phyloP scores from a whole-genome alignment of 1,139 yeast species.

The Protomyces arabidopsidicola region DNA sequence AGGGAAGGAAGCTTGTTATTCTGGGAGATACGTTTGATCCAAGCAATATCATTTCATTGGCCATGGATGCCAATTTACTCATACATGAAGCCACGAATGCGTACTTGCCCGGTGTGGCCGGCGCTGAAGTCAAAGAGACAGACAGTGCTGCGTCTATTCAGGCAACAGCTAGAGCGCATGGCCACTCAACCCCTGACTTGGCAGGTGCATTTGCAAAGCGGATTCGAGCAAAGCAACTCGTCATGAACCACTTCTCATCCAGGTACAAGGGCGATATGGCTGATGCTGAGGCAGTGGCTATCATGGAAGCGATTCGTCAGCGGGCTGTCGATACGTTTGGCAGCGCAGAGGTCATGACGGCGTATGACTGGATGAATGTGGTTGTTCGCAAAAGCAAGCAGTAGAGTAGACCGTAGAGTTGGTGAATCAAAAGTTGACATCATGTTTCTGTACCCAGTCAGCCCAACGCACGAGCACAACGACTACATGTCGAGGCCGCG shows the following conservation, averaged over 20 bases:
- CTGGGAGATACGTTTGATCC: slow-evolving; percentile 27
- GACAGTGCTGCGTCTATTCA: slow-evolving; percentile 11
- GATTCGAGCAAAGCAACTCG: background rate
- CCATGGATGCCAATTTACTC: slow-evolving; percentile 5
- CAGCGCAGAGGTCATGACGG: slow-evolving; percentile 7
- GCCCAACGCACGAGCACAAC: no score
- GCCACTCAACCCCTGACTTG: slow-evolving; percentile 25
- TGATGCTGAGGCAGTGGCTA: background rate
- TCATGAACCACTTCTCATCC: slow-evolving; percentile 23
- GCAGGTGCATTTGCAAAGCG: slow-evolving; percentile 19
- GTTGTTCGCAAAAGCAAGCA: background rate
- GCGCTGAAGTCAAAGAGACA: background rate
- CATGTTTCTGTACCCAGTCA: no score
- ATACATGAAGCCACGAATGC: slow-evolving; percentile 28
- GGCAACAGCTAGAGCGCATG: slow-evolving; percentile 13
- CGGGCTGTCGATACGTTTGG: slow-evolving; percentile 11
- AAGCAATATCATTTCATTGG: slow-evolving; percentile 4
- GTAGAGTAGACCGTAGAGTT: background rate
- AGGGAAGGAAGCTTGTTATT: slow-evolving; percentile 15
- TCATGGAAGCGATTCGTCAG: slow-evolving; percentile 22
- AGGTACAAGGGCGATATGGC: slow-evolving; percentile 19
- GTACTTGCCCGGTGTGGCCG: background rate
- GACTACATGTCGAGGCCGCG: background rate
- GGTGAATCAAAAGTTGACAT: no score
- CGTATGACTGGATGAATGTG: slow-evolving; percentile 15